A percentile compares a stretch with the other conserved stretches of the same genome.
Conservation (phyloP, 345 rosid species). For the Raphanus sativus region DNA sequence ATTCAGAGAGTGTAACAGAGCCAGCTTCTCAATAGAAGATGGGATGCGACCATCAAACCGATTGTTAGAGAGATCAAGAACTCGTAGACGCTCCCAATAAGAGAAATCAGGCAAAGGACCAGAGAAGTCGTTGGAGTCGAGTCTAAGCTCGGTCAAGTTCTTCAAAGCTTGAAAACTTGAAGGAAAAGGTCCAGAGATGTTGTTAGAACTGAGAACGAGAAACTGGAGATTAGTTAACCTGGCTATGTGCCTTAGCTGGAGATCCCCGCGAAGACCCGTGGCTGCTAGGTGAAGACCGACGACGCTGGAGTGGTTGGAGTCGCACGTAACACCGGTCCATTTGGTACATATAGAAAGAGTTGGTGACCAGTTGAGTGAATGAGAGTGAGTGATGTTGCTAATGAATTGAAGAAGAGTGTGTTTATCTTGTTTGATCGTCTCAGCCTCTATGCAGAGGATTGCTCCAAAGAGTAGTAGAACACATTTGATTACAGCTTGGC, state of each 20-base stretch:
- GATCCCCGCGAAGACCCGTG: conserved; percentile 52
- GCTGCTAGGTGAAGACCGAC: conserved; percentile 60
- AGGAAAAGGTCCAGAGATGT: conserved; percentile 70
- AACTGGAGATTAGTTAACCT: conserved; percentile 61
- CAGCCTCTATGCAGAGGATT: conserved; percentile 52
- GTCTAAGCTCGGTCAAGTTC: conserved; percentile 64
- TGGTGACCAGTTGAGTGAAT: conserved; percentile 63
- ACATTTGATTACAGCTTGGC: conserved; percentile 37
- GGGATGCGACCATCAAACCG: conserved; percentile 67
- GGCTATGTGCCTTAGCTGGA: conserved; percentile 58
- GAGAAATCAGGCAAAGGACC: conserved; percentile 77
- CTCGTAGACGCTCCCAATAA: conserved; percentile 58
- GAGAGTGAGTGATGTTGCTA: conserved; percentile 55
- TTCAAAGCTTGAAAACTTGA: conserved; percentile 50
- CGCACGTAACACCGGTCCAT: conserved; percentile 85
- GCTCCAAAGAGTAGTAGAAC: conserved; percentile 37
- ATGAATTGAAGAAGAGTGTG: conserved; percentile 71
- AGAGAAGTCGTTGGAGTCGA: conserved; percentile 64
- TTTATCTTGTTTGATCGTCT: conserved; percentile 49
- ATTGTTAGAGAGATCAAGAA: conserved; percentile 66
- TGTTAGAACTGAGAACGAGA: conserved; percentile 72
- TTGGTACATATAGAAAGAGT: conserved; percentile 53
- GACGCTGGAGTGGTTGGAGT: conserved; percentile 52
- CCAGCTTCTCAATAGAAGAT: conserved; percentile 49
- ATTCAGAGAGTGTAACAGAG: conserved; percentile 51